A percentile compares a stretch with the other conserved stretches of the same genome.
Conservation (phyloP, 169 alveolate genomes). For the Plasmodium knowlesi region DNA sequence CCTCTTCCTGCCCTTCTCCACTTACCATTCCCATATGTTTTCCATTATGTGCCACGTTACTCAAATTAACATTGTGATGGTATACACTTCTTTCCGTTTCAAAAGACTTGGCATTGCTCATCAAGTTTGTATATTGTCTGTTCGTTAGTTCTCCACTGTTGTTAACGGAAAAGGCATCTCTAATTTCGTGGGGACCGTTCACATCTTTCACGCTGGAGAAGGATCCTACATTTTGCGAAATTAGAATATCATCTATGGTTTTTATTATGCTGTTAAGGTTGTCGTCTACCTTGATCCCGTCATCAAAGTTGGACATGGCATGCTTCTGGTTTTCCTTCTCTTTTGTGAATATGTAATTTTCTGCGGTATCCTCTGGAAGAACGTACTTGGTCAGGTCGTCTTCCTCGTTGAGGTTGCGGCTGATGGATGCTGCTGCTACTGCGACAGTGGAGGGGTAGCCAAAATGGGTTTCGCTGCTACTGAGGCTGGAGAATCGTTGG, state of each 20-base stretch:
- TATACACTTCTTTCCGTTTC: constrained; percentile 23
- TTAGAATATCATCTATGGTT: constrained; percentile 67
- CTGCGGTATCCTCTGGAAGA: constrained; percentile 8
- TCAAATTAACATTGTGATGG: background rate
- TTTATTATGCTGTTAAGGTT: constrained; percentile 46
- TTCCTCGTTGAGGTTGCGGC: background rate
- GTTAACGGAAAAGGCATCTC: constrained; percentile 14
- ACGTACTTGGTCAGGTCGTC: constrained; percentile 9
- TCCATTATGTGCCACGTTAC: constrained; percentile 13
- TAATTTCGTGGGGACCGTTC: background rate
- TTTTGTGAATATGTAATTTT: background rate
- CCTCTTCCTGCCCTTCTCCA: background rate
- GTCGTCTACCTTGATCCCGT: constrained; percentile 28
- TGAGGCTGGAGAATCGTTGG: background rate
- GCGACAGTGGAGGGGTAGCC: background rate
- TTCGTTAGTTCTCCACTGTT: constrained; percentile 5
- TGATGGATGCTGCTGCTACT: background rate
- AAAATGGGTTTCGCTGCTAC: background rate
- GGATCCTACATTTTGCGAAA: constrained; percentile 67
- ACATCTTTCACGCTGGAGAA: constrained; percentile 26
- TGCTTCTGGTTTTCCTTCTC: constrained; percentile 3
- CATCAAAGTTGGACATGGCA: constrained; percentile 5
- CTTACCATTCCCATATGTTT: background rate
- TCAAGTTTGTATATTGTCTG: constrained; percentile 27
- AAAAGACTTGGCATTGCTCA: constrained; percentile 34